These are phyloP conservation scores for Ampelomyces quisqualis DNA, from an alignment of 2,329 filamentous ascomycete genomes.

Conservation along the genomic window DNA sequence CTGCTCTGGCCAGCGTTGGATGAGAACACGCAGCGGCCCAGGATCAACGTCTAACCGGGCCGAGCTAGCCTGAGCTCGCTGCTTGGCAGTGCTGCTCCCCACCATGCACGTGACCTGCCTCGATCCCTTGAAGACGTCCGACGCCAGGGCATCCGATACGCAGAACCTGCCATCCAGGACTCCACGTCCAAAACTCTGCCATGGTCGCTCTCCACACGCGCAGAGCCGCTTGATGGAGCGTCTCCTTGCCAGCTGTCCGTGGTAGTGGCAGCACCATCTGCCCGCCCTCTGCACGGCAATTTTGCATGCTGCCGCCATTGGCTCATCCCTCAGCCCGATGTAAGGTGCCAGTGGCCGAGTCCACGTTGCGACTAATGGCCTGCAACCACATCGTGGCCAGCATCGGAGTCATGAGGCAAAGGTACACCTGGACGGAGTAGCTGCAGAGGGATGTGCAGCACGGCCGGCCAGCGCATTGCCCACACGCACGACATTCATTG, in stretches of 20 bases:
- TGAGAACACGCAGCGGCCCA: constrained; percentile 34
- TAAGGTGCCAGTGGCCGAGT: constrained; percentile 42
- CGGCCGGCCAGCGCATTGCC: constrained; percentile 39
- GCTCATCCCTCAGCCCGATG: constrained; percentile 29
- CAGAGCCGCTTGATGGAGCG: constrained; percentile 19
- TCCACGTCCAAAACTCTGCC: constrained; percentile 25
- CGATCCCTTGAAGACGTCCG: not conserved
- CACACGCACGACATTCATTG: constrained; percentile 43
- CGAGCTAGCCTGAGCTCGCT: constrained; percentile 11
- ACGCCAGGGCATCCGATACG: no score
- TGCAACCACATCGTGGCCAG: constrained; percentile 38
- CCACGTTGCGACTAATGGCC: constrained; percentile 41
- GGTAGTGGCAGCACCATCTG: constrained; percentile 37
- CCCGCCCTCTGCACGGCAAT: constrained; percentile 37
- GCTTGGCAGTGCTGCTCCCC: no score
- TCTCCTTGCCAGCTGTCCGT: constrained; percentile 36
- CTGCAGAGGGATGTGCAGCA: constrained; percentile 40
- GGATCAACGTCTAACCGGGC: constrained; percentile 18
- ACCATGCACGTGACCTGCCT: constrained; percentile 14
- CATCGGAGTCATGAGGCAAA: constrained; percentile 34
- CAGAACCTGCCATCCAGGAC: not conserved
- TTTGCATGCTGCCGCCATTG: constrained; percentile 37
- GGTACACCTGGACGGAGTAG: no score
- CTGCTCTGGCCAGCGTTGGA: constrained; percentile 41
- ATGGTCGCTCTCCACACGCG: constrained; percentile 7